phyloP scores from a whole-genome alignment of 208 protist genomes.

The Trichomonas vaginalis region DNA sequence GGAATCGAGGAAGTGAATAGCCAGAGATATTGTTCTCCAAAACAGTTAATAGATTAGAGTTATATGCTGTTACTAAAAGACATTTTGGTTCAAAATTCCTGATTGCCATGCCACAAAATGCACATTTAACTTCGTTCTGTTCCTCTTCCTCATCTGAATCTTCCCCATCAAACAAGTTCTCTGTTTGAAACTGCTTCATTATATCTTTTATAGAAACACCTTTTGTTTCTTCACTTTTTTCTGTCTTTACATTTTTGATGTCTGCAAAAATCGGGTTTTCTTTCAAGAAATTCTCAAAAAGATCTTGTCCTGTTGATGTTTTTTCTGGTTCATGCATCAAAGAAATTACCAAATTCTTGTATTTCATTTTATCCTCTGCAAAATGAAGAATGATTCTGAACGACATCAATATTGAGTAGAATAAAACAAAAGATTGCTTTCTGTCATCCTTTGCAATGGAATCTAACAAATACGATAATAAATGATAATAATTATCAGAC shows the following conservation, averaged over 20 bases:
- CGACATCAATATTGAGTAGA: not conserved
- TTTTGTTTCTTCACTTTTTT: no score
- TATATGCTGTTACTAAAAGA: not conserved
- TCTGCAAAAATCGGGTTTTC: no score
- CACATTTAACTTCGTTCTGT: not conserved
- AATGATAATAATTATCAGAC: not conserved
- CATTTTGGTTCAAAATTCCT: not conserved
- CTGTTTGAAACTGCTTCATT: no score
- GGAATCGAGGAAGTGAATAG: not conserved
- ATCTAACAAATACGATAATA: not conserved
- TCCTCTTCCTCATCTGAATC: not conserved
- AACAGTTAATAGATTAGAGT: not conserved
- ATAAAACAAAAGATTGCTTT: not conserved
- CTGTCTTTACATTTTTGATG: no score
- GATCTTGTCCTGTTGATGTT: no score
- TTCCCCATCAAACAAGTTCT: no score
- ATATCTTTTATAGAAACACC: no score
- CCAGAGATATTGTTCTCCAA: not conserved
- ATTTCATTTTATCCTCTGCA: not conserved
- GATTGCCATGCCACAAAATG: not conserved
- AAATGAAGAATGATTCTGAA: not conserved
- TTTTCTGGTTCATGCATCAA: no score
- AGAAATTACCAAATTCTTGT: no score
- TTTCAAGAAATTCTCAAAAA: no score
- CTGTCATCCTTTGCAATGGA: not conserved